Evolutionary conservation across 164 flowering plant genomes (phyloP).

Genomic region (Liriodendron chinense): DNA sequence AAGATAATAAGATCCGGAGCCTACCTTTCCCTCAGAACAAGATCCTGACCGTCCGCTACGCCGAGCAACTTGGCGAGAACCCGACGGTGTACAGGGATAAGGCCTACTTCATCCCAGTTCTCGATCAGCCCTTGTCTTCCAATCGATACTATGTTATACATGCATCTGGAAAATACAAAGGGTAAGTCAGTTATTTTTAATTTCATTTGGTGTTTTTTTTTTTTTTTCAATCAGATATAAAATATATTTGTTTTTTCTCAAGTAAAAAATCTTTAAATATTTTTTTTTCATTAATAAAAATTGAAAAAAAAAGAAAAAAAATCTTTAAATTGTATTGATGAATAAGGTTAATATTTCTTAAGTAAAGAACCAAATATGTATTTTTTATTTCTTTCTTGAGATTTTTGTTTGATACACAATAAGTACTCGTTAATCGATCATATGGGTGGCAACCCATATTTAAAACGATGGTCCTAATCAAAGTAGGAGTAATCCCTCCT

Average conservation of each 20-base stretch:
- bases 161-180: slow-evolving; percentile 41
- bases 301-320: too few species aligned
- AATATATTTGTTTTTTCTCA: neutral
- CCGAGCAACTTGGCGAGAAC: neutral
- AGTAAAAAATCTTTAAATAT: neutral
- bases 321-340: neutral
- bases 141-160: slow-evolving; percentile 49
- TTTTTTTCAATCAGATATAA: neutral
- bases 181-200: slow-evolving; percentile 28
- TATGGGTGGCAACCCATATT: too few species aligned
- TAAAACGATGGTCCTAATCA: too few species aligned
- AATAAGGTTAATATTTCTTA: neutral
- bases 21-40: slow-evolving; percentile 47
- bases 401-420: neutral
- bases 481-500: too few species aligned
- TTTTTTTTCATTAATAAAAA: too few species aligned
- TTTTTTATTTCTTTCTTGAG: neutral
- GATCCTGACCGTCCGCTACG: slow-evolving; percentile 16
- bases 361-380: neutral
- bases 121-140: slow-evolving; percentile 49
- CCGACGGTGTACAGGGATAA: neutral
- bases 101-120: slow-evolving; percentile 45
- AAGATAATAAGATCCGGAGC: slow-evolving; percentile 10
- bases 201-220: neutral
- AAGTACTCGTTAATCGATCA: too few species aligned